Evolutionary conservation across 768 basidiomycete species (phyloP), one percentile per base, ranked within the genome.

Genomic region (Cyathus striatus): DNA sequence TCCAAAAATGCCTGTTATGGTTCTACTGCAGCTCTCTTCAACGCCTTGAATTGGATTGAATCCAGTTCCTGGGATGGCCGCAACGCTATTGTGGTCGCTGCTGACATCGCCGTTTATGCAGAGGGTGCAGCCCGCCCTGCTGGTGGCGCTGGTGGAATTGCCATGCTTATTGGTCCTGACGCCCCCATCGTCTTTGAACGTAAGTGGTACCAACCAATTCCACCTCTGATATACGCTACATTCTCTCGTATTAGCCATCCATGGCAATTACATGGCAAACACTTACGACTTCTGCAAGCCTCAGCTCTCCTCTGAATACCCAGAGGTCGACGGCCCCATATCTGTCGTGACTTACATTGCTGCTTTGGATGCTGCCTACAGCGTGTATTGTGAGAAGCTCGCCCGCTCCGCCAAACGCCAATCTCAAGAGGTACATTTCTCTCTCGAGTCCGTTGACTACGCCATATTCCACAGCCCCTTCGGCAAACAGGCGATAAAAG

Each of bases 231-330:
- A n/a, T n/a, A n/a, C n/a, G n/a, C n/a, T n/a, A n/a, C n/a, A n/a
- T 39, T 38, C 17, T 17, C 40, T 36, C 12, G 23, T 32, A 45
- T 59, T 6, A 98, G 95, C 95, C 53, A 77, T 92, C 51, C 96
- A 97, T 65, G 95, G 94, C 18, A 91, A 83, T 40, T 90, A 93
- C 73, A 97, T 98, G 88, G 86, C 86, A 48, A 95, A 99, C 72
- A 90, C 86, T 0, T 97, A 95, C 66, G 96, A 99, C 68, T 98
- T 97, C 66, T 99, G 95, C 84, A 99, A 99, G 73, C 96, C 96
- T 38, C 84, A 90, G 54, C 82, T 98, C 17, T 83, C 86, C 43
- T 94, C 91, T 18, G 91, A 94, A 63, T 95, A 93, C 64, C 96
- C 96, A 47, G 88, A 90, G 55, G 95, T 99, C 38, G 95, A 99